A percentile compares a stretch with the other conserved stretches of the same genome.
Evolutionary conservation across 768 basidiomycete genomes (phyloP).

Genomic region (Jaapia argillacea): DNA sequence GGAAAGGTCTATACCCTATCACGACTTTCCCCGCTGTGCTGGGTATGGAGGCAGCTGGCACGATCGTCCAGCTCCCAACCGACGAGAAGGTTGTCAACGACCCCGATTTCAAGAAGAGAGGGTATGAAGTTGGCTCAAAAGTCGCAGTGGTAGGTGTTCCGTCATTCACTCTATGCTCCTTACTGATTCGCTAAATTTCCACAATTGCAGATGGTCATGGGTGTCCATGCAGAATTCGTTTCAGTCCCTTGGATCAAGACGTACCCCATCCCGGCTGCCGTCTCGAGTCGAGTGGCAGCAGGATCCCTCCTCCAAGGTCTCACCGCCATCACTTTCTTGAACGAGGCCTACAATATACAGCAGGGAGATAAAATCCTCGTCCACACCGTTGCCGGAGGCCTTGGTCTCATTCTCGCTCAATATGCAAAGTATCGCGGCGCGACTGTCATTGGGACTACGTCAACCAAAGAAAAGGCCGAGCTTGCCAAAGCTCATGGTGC

Average conservation of each 20-base stretch:
- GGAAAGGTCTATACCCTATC: slow-evolving; percentile 54
- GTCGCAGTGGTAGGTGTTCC: slow-evolving; percentile 55
- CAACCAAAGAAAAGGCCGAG: slow-evolving; percentile 72
- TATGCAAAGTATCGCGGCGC: slow-evolving; percentile 67
- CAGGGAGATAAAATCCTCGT: slow-evolving; percentile 73
- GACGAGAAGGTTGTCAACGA: slow-evolving; percentile 50
- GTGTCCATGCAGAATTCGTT: slow-evolving; percentile 63
- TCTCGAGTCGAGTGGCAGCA: slow-evolving; percentile 55
- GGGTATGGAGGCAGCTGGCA: slow-evolving; percentile 75
- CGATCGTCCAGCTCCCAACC: slow-evolving; percentile 63
- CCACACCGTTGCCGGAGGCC: slow-evolving; percentile 88
- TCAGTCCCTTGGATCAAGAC: slow-evolving; percentile 53
- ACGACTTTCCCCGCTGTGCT: slow-evolving; percentile 52
- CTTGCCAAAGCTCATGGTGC: slow-evolving; percentile 75
- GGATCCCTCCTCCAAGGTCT: slow-evolving; percentile 65
- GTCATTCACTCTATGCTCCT: background rate
- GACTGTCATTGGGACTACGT: slow-evolving; percentile 89
- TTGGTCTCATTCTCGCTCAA: slow-evolving; percentile 65
- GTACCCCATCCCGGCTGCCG: slow-evolving; percentile 51
- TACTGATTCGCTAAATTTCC: background rate
- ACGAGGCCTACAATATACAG: slow-evolving; percentile 80
- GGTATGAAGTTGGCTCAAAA: slow-evolving; percentile 56
- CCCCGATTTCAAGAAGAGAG: slow-evolving; percentile 51
- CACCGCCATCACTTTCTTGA: slow-evolving; percentile 68
- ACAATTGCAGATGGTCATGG: slow-evolving; percentile 31